Base-by-base conservation (phyloP, 1,284 basidiomycete genomes). In the Ceraceosorus guamensis region DNA sequence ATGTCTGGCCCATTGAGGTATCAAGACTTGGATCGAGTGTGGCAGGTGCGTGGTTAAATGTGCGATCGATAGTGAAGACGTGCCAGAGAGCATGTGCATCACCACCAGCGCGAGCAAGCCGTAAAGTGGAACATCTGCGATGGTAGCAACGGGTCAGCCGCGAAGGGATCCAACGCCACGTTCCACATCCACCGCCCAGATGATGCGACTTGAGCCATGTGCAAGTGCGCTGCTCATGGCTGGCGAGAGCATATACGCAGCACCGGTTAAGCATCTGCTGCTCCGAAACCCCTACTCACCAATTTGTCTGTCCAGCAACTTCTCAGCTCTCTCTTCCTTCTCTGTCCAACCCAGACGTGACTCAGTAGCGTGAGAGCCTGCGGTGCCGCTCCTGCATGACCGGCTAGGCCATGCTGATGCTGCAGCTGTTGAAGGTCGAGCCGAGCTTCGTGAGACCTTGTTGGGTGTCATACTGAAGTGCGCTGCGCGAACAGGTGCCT, bases 31-130 rank as follows among this genome's bases (percentile, higher is more conserved):
- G 2, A 68, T 57, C 24, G 53, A 49, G 49, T 57, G 41, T 7
- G 57, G 66, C 16, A 68, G 46, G n/a, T 68, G 66, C 1, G 60
- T 59, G 4, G 63, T 65, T 34, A 68, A 62, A 46, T 68, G 66
- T 3, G 57, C 62, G 10, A 69, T 55, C 5, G 65, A 67, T 44
- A 69, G 59, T 0, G 67, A 69, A 5, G 66, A 68, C 3, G 66
- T 66, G 10, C 66, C 67, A 8, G 66, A 68, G 46, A 70, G 66
- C 24, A 63, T 62, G 43, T 70, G 66, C 53, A 60, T 59, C 33
- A 70, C 66, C 10, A 67, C 57, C 7, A 70, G 62, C 1, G 68
- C 62, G 11, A 65, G 50, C 35, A 70, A 39, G 24, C 24, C 57
- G 34, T 68, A 66, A 37, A 68, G 53, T 10, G 68, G 67, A 46